A percentile compares a stretch with the other conserved stretches of the same genome.
phyloP scores from a whole-genome alignment of 352 stramenopile species.

The Thalassiosira oceanica region DNA sequence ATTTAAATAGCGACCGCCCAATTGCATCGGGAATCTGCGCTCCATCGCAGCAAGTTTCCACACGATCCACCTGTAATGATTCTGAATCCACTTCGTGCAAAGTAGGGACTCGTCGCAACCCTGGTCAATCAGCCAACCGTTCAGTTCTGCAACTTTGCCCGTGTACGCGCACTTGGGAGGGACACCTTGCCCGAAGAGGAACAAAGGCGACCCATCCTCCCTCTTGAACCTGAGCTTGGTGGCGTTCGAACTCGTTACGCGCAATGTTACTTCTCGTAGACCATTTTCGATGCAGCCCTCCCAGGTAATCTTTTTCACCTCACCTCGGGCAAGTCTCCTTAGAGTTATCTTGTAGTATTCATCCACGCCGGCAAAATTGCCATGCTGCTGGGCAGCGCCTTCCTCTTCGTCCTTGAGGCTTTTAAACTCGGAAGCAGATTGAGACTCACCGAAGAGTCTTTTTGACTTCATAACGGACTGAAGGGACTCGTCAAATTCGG shows the following conservation, averaged over 20 bases:
- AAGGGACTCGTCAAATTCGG: constrained; percentile 9
- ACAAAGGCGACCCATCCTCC: constrained; percentile 30
- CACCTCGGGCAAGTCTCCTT: too few species aligned
- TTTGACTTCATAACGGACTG: constrained; percentile 52
- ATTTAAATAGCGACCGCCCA: constrained; percentile 70
- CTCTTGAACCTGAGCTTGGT: constrained; percentile 56
- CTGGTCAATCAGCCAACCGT: constrained; percentile 36
- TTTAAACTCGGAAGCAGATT: too few species aligned
- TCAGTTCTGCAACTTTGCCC: constrained; percentile 50
- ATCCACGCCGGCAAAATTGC: too few species aligned
- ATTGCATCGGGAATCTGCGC: constrained; percentile 59
- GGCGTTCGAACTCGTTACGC: constrained; percentile 58
- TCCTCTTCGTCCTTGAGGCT: too few species aligned
- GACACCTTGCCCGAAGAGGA: constrained; percentile 36
- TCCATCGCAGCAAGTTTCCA: constrained; percentile 84
- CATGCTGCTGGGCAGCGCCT: too few species aligned
- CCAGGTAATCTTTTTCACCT: too few species aligned
- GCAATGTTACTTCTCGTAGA: constrained; percentile 35
- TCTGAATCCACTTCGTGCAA: constrained; percentile 69
- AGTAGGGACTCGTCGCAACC: constrained; percentile 57
- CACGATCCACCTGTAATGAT: constrained; percentile 83
- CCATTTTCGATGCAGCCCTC: constrained; percentile 23
- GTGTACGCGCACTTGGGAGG: constrained; percentile 21
- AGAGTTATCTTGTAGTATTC: too few species aligned
- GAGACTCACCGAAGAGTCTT: constrained; percentile 40